phyloP scores from a whole-genome alignment of 2,329 filamentous ascomycete species.

The Phyllachora maydis region DNA sequence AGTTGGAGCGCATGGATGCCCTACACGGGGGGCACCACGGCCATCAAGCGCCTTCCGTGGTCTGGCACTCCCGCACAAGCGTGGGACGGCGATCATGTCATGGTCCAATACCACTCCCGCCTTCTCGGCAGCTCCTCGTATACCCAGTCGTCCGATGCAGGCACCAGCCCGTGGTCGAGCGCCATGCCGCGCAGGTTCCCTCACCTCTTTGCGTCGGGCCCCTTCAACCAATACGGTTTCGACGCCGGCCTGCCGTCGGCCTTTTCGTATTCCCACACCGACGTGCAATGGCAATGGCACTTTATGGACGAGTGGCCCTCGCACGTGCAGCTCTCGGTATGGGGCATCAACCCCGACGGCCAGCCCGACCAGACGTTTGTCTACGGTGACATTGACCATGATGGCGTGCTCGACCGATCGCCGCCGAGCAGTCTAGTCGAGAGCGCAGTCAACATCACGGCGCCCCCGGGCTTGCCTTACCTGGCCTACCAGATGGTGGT shows the following conservation, averaged over 20 bases:
- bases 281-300: constrained; percentile 33
- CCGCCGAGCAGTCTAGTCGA: constrained; percentile 32
- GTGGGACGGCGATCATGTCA: constrained; percentile 39
- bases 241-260: constrained; percentile 32
- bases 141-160: constrained; percentile 34
- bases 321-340: constrained; percentile 37
- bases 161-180: too few relatives aligned
- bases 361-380: constrained; percentile 35
- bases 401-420: constrained; percentile 37
- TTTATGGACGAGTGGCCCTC: constrained; percentile 43
- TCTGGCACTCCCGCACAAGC: constrained; percentile 29
- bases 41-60: constrained; percentile 28
- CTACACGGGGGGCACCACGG: constrained; percentile 29
- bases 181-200: constrained; percentile 30
- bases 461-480: constrained; percentile 26
- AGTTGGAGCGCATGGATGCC: constrained; percentile 34
- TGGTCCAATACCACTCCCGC: constrained; percentile 38
- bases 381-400: constrained; percentile 36
- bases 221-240: constrained; percentile 39
- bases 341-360: constrained; percentile 42
- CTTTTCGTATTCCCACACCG: constrained; percentile 21
- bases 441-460: constrained; percentile 34
- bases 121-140: constrained; percentile 36
- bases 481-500: constrained; percentile 31
- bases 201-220: constrained; percentile 38